Evolutionary conservation across 495 filamentous ascomycete species (phyloP).

Genomic region (Friedmanniomyces simplex): DNA sequence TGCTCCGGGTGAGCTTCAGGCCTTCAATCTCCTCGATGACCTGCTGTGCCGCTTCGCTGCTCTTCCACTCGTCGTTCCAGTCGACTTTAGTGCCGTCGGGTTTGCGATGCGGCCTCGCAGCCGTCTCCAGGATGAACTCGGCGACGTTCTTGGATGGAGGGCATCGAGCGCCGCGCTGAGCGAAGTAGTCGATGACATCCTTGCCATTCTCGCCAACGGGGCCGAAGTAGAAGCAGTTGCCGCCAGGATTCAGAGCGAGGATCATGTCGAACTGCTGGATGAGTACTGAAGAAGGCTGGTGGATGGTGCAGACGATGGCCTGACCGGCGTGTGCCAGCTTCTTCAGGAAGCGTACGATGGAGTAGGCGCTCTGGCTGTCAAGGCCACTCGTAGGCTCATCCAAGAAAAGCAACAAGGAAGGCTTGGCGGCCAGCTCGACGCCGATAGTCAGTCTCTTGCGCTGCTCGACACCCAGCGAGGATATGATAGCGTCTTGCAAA

Average conservation of each 20-base stretch:
- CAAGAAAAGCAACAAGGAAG: slow-evolving; percentile 67
- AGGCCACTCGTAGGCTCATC: slow-evolving; percentile 77
- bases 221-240: slow-evolving; percentile 66
- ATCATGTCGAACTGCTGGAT: slow-evolving; percentile 72
- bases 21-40: slow-evolving; percentile 50
- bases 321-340: slow-evolving; percentile 71
- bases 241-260: slow-evolving; percentile 57
- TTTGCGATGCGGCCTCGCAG: slow-evolving; percentile 48
- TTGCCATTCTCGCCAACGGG: slow-evolving; percentile 54
- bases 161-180: slow-evolving; percentile 48
- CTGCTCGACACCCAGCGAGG: slow-evolving; percentile 55
- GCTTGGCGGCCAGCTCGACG: slow-evolving; percentile 84
- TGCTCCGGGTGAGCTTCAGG: slow-evolving; percentile 46
- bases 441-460: slow-evolving; percentile 75
- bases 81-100: slow-evolving; percentile 45
- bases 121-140: slow-evolving; percentile 77
- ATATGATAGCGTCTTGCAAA: slow-evolving; percentile 33
- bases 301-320: slow-evolving; percentile 72
- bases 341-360: slow-evolving; percentile 72
- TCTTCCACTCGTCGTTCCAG: slow-evolving; percentile 65
- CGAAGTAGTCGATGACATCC: slow-evolving; percentile 58
- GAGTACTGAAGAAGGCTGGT: slow-evolving; percentile 61
- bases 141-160: slow-evolving; percentile 63
- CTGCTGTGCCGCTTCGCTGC: slow-evolving; percentile 44
- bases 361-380: slow-evolving; percentile 74